Base-by-base conservation (phyloP, 805 yeast species). In the Geotrichum ghanense region DNA sequence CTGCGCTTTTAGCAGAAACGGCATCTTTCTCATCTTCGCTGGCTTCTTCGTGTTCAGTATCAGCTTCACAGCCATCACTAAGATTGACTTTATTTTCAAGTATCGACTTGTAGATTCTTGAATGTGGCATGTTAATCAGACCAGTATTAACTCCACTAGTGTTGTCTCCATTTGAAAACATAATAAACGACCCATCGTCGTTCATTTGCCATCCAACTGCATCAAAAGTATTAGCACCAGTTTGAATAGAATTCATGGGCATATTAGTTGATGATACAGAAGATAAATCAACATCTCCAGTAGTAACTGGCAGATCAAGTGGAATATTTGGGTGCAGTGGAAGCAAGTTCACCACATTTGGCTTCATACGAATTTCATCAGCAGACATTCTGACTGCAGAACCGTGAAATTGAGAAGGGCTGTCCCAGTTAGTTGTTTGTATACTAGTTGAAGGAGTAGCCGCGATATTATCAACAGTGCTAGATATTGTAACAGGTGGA, bases 281-380 rank as follows among this genome's bases (percentile, higher is more conserved):
- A n/a, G 12, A n/a, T 19, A 31, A 5, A 6, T 9, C 7, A 5
- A 31, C 17, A 19, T 16, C 19, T 4, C 19, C 19, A 6, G 37
- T 19, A 31, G 37, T n/a, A n/a, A 31, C 17, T 6, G 37, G 16
- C 5, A 31, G 37, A 16, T 31, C 37, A 6, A 31, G 17, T 12
- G 37, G 37, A 9, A 31, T 5, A 31, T 31, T n/a, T 5, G 37
- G 37, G 16, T 31, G 16, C 37, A 31, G 7, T 12, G 37, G 37
- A n/a, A 31, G 17, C 17, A 31, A 19, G 17, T 31, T 31, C 19
- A 31, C 37, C 16, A 31, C 19, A 19, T 31, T 31, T 31, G 37
- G 37, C 16, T 31, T 31, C 37, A 31, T 31, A 31, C 37, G 37
- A 31, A 31, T 31, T 31, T 31, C 37, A 31, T 31, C 37, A n/a